These are phyloP conservation scores for Phytophthora colocasiae DNA, from an alignment of 352 stramenopile species.

Conservation along the genomic window DNA sequence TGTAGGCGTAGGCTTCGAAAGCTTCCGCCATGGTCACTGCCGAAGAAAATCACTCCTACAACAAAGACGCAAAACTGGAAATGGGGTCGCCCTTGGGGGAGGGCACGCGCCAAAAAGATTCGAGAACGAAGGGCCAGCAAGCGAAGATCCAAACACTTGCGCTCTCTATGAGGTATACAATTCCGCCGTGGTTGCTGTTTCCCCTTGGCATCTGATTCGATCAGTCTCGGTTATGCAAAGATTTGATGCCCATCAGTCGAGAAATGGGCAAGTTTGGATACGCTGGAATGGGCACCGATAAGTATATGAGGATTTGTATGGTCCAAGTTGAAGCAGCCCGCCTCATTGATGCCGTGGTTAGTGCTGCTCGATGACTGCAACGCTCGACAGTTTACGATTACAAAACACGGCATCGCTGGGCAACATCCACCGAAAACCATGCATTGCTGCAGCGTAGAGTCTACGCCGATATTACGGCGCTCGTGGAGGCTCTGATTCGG, in stretches of 20 bases:
- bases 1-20: conserved; percentile 70
- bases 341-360: conserved; percentile 3
- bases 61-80: conserved; percentile 73
- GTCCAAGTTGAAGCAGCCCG: conserved; percentile 25
- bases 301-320: conserved; percentile 30
- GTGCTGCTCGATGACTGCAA: not conserved
- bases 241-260: conserved; percentile 30
- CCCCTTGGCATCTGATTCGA: conserved; percentile 30
- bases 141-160: conserved; percentile 38
- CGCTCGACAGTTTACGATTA: conserved; percentile 1
- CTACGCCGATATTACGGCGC: not conserved
- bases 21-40: conserved; percentile 55
- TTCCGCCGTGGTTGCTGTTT: conserved; percentile 21
- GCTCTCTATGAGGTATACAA: conserved; percentile 51
- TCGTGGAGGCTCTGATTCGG: not conserved
- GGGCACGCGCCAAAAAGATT: conserved; percentile 1
- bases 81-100: conserved; percentile 30
- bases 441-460: not conserved
- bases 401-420: not conserved
- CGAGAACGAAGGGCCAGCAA: conserved; percentile 31
- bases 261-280: conserved; percentile 21
- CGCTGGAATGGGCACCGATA: conserved; percentile 9
- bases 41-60: conserved; percentile 3
- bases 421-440: not conserved
- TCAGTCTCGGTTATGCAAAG: conserved; percentile 9